Conservation (phyloP, 192 early-diverging fungal genomes). For the Backusella mclennaniae region DNA sequence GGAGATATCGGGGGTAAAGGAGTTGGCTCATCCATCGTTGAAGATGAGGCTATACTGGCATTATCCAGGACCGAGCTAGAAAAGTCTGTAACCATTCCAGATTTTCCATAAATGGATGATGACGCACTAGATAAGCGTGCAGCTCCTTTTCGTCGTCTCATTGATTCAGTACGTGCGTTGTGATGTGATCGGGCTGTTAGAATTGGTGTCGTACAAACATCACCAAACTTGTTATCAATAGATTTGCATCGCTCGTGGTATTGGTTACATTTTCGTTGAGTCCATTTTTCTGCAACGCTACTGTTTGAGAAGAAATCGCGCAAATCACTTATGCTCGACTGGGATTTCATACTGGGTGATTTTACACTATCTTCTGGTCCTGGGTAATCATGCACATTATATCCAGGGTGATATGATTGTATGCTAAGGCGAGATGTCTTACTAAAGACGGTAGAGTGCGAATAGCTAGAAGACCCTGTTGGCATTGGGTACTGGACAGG, state of each 20-base stretch:
- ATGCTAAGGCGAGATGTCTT: background rate
- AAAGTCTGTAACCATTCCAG: background rate
- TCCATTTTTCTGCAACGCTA: slow-evolving; percentile 25
- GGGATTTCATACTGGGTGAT: background rate
- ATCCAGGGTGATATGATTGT: slow-evolving; percentile 1
- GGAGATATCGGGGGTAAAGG: background rate
- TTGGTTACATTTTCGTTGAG: slow-evolving; percentile 23
- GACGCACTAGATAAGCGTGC: background rate
- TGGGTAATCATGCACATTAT: background rate
- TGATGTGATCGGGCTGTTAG: slow-evolving; percentile 24
- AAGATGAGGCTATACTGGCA: background rate
- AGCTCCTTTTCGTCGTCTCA: background rate
- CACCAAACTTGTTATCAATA: slow-evolving; percentile 29
- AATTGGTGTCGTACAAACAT: slow-evolving; percentile 33
- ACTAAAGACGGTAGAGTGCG: background rate
- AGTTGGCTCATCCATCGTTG: background rate
- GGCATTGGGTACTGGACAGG: slow-evolving; percentile 1
- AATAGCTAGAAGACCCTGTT: background rate
- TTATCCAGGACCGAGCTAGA: background rate
- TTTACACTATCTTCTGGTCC: background rate
- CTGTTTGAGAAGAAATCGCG: slow-evolving; percentile 17
- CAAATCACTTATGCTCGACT: slow-evolving; percentile 21
- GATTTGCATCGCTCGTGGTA: slow-evolving; percentile 19
- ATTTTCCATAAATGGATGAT: background rate
- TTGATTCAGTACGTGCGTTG: background rate